These are phyloP conservation scores for Fagopyrum homotropicum DNA, from an alignment of 148 eudicot species.

Conservation along the genomic window DNA sequence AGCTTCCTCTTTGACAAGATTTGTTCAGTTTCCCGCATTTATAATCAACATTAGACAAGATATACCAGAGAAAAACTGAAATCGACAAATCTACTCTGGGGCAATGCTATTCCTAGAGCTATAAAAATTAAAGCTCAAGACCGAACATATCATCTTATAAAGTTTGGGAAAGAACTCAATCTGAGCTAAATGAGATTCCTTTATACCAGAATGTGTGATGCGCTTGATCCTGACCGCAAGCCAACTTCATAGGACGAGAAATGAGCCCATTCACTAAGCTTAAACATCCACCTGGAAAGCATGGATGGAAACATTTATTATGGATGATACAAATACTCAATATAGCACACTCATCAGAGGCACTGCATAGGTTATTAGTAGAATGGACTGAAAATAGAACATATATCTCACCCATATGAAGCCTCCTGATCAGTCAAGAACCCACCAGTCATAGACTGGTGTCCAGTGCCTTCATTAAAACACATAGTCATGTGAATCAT, in stretches of 20 bases:
- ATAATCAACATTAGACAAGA: neutral
- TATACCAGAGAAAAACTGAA: neutral
- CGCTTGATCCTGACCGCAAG: slow-evolving; percentile 66
- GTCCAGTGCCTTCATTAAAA: slow-evolving; percentile 93
- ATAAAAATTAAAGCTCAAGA: neutral
- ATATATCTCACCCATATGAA: slow-evolving; percentile 62
- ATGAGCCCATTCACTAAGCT: slow-evolving; percentile 93
- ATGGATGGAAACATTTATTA: neutral
- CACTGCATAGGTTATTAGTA: neutral
- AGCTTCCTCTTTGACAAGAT: neutral
- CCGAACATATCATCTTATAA: neutral
- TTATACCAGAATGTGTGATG: slow-evolving; percentile 78
- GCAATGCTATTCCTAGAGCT: neutral
- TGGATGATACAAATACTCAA: neutral
- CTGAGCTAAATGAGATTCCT: neutral
- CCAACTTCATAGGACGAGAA: slow-evolving; percentile 78
- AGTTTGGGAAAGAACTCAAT: neutral
- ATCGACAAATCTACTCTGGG: neutral
- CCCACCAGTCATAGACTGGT: slow-evolving; percentile 85
- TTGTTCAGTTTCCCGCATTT: neutral
- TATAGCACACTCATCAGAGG: neutral
- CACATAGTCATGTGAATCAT: slow-evolving; percentile 91
- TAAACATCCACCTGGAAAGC: slow-evolving; percentile 74
- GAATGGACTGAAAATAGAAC: slow-evolving; percentile 10
- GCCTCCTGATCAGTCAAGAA: slow-evolving; percentile 96